These are phyloP conservation scores for Lantana camara DNA, from an alignment of 257 asterid genomes.

Conservation along the genomic window DNA sequence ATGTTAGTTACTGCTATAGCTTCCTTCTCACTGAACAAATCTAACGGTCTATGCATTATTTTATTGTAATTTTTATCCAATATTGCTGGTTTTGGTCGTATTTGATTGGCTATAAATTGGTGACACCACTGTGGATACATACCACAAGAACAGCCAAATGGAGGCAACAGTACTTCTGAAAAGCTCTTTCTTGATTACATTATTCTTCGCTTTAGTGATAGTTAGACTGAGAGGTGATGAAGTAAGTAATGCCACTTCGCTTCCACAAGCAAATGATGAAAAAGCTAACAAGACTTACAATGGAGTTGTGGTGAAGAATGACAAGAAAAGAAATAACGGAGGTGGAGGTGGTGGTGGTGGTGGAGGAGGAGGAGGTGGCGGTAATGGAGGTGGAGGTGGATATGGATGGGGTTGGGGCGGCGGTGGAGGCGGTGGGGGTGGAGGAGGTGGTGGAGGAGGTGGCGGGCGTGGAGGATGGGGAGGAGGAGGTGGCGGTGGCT, in stretches of 20 bases:
- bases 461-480: constrained; percentile 31
- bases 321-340: constrained; percentile 22
- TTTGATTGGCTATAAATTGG: constrained; percentile 33
- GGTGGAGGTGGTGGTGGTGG: constrained; percentile 41
- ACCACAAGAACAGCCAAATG: constrained; percentile 23
- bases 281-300: constrained; percentile 21
- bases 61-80: background rate
- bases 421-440: constrained; percentile 38
- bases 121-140: constrained; percentile 16
- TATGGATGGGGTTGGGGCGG: constrained; percentile 38
- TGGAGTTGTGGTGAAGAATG: constrained; percentile 31
- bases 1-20: constrained; percentile 33
- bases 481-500: constrained; percentile 37
- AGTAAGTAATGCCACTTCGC: background rate
- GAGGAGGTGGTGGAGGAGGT: constrained; percentile 37
- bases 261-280: constrained; percentile 4
- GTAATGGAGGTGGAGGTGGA: constrained; percentile 41
- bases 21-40: constrained; percentile 34
- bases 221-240: constrained; percentile 30
- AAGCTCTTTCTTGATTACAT: background rate
- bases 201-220: constrained; percentile 32
- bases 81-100: background rate
- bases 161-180: constrained; percentile 24
- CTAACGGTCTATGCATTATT: constrained; percentile 14
- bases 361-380: constrained; percentile 49